Evolutionary conservation across 2,329 filamentous ascomycete species (phyloP), one percentile per base, ranked within the genome.

Genomic region (Lecanicillium sp.): DNA sequence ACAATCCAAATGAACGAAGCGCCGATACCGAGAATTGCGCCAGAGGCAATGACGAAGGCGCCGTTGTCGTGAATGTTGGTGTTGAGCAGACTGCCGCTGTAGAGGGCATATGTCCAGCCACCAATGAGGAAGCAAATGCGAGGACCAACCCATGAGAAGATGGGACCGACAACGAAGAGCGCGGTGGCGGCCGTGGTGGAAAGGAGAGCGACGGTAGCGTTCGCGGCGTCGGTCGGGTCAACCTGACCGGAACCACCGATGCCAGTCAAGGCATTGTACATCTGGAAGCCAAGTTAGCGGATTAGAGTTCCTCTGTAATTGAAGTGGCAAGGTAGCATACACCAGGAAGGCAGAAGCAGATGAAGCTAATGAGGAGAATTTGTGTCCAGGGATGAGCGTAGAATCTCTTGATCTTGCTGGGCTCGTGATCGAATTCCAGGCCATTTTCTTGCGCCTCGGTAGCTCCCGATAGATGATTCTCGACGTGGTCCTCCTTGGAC

Each of bases 271-370:
- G 66, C 65, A 55, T 69, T 70, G 52, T 66, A 69, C 65, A 69
- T 68, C 64, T 67, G 20, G 3, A 18, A 2, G 20, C 29, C 18
- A 17, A 39, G 17, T 27, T 29, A 31, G 12, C 12, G 13, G n/a
- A n/a, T n/a, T n/a, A n/a, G n/a, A n/a, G n/a, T n/a, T n/a, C n/a
- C n/a, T n/a, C n/a, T n/a, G n/a, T n/a, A n/a, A n/a, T n/a, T n/a
- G n/a, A n/a, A n/a, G n/a, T n/a, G n/a, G n/a, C n/a, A n/a, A n/a
- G n/a, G n/a, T 9, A 4, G 59, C 65, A 36, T 53, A 65, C 62
- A 12, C 63, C 63, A 5, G 65, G 66, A 25, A 65, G 60, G 39
- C 66, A 71, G 47, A 71, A 69, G 46, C 64, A 70, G 37, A 71
- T 69, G 36, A 70, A 56, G 49, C 64, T 66, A 41, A 71, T 69